Evolutionary conservation across 139 green algal species (phyloP), one percentile per base, ranked within the genome.

Genomic region (Picochlorum sp.): DNA sequence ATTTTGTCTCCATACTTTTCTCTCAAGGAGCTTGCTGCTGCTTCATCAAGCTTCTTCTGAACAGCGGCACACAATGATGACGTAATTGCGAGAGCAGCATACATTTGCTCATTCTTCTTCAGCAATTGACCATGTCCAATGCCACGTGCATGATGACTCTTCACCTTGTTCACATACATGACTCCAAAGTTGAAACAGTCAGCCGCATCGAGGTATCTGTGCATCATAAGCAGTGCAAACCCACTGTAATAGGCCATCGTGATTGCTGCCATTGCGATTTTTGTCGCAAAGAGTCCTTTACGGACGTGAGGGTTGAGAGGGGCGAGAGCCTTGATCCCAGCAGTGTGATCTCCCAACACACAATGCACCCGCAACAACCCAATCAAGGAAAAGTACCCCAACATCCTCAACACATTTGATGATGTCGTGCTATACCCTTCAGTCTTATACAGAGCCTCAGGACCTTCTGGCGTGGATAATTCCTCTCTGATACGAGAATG

Each of bases 61-160:
- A 80, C 80, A 11, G 73, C 62, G 1, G 91, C 90, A 75, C 86
- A 95, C 30, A 97, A 72, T 13, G 89, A 77, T 30, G 88, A 60
- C 4, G 69, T 76, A 28, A 96, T 78, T 4, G 92, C 91, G 45
- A 97, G 83, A 70, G 97, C 77, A 30, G 89, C 81, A 71, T 92
- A 91, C 79, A 97, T 90, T 86, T 99, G 92, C 86, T 99, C 94
- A 63, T 96, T 96, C 77, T 96, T 97, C 77, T 97, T 97, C 55
- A 96, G 65, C n/a, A 98, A 89, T 70, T 88, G 82, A 30, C 86
- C 81, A 60, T 88, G 87, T 63, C 78, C 77, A 0, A 79, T 66
- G 49, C 78, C 85, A 54, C 77, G 71, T n/a, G 65, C 45, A 63
- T 91, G 81, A 52, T 81, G 79, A 60, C 77, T 65, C 78, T 94